Evolutionary conservation across 306 rosid genomes (phyloP).

Genomic region (Cajanus cajan): DNA sequence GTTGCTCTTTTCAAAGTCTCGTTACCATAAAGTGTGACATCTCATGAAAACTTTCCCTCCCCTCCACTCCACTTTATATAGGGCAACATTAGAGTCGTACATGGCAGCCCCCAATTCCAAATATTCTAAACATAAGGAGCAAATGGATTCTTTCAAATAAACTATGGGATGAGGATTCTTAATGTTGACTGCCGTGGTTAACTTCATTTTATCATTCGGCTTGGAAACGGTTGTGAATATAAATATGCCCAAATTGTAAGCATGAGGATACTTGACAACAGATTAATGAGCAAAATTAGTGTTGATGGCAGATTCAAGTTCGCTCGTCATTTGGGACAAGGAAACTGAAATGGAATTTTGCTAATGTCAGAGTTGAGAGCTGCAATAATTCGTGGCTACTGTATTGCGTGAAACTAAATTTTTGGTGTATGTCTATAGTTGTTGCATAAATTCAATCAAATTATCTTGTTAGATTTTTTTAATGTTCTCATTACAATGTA

Average conservation of each 20-base stretch:
- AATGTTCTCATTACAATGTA: slow-evolving; percentile 20
- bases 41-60: slow-evolving; percentile 8
- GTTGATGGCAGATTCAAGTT: slow-evolving; percentile 23
- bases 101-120: slow-evolving; percentile 30
- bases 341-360: slow-evolving; percentile 29
- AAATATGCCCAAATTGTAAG: slow-evolving; percentile 11
- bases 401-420: slow-evolving; percentile 28
- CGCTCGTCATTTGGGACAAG: slow-evolving; percentile 17
- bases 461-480: slow-evolving; percentile 18
- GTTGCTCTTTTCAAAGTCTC: slow-evolving; percentile 21
- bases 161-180: slow-evolving; percentile 19
- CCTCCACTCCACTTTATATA: background rate
- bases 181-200: slow-evolving; percentile 22
- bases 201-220: slow-evolving; percentile 14
- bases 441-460: slow-evolving; percentile 33
- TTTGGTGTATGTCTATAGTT: slow-evolving; percentile 33
- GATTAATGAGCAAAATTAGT: slow-evolving; percentile 24
- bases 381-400: slow-evolving; percentile 17
- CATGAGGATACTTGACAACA: slow-evolving; percentile 18
- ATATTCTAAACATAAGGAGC: slow-evolving; percentile 26
- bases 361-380: slow-evolving; percentile 25
- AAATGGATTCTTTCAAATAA: slow-evolving; percentile 25
- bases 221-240: slow-evolving; percentile 17
- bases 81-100: slow-evolving; percentile 21
- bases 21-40: slow-evolving; percentile 7